Evolutionary conservation across 2,329 filamentous ascomycete species (phyloP), one percentile per base, ranked within the genome.

Genomic region (Aspergillus flavus): DNA sequence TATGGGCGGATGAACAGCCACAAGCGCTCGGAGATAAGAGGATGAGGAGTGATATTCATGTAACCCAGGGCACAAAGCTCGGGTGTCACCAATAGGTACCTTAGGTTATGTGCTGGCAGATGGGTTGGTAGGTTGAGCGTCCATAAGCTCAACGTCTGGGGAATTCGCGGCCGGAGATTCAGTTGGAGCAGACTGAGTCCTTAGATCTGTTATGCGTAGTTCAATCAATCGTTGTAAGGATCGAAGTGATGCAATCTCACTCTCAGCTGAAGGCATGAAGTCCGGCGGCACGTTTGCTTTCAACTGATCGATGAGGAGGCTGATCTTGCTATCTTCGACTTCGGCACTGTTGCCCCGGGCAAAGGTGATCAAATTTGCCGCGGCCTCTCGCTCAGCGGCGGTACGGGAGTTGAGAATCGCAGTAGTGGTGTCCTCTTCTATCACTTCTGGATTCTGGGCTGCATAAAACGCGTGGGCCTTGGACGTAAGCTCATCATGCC

Each of bases 291-390:
- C 69, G 34, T 67, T 66, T 6, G 73, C 70, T 61, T 71, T 68
- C n/a, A 78, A 64, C 45, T 74, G 69, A 55, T 75, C 72, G 41
- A 78, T 71, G 36, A 78, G 66, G n/a, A 72, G 68, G 54, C 58
- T 65, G 45, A 74, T 69, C 50, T 68, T 69, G 58, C 64, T 66
- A 14, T 67, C 61, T 19, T 72, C 65, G 28, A 63, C 46, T 21
- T 50, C 34, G n/a, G 46, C 30, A 4, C 45, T 52, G 57, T 68
- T 65, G 14, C 55, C 63, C 43, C 65, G 65, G 19, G 73, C 69
- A 62, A 78, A 74, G n/a, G 62, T 65, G 52, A 76, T 61, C n/a
- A 78, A 66, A 62, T 74, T 75, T 56, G 71, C 63, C 43, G 72
- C 72, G 36, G 75, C 76, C 61, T 77, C 72, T 28, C 71, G 71